These are phyloP conservation scores for Sphagnum fallax DNA, from an alignment of 228 moss, liverwort and hornwort species.

Conservation along the genomic window DNA sequence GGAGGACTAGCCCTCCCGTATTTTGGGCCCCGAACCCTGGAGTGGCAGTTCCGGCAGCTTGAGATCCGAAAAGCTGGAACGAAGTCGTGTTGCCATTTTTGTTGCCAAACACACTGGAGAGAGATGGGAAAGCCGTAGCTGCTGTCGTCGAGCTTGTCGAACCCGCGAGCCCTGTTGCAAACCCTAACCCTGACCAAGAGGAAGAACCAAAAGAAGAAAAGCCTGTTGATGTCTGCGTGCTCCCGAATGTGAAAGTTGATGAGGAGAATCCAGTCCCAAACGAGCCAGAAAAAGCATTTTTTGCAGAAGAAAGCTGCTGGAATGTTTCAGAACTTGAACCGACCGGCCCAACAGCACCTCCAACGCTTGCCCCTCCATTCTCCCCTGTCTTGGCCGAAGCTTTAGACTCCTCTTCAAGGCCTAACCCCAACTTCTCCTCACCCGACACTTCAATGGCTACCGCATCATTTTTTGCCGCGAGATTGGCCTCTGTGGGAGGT, in stretches of 20 bases:
- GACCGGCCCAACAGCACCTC: constrained; percentile 38
- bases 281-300: constrained; percentile 87
- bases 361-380: constrained; percentile 32
- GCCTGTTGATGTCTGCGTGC: constrained; percentile 38
- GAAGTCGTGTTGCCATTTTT: constrained; percentile 46
- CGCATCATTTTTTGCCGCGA: neutral
- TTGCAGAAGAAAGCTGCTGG: constrained; percentile 78
- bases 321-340: constrained; percentile 77
- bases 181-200: constrained; percentile 48
- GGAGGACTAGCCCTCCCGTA: constrained; percentile 54
- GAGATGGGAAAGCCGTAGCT: constrained; percentile 35
- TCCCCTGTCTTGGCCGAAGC: constrained; percentile 28
- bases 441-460: constrained; percentile 9
- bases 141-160: constrained; percentile 32
- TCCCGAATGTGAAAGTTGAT: constrained; percentile 38
- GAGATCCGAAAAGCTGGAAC: constrained; percentile 48
- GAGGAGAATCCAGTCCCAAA: constrained; percentile 83
- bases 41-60: constrained; percentile 18
- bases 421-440: constrained; percentile 12
- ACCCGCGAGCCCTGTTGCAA: constrained; percentile 54
- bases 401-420: constrained; percentile 7
- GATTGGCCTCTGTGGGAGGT: neutral
- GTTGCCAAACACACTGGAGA: constrained; percentile 70
- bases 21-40: constrained; percentile 26
- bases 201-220: constrained; percentile 60